Percentiles rank a stretch among this genome's conserved stretches.
phyloP scores from a whole-genome alignment of 2,329 filamentous ascomycete genomes.

The Neopestalotiopsis sp. region DNA sequence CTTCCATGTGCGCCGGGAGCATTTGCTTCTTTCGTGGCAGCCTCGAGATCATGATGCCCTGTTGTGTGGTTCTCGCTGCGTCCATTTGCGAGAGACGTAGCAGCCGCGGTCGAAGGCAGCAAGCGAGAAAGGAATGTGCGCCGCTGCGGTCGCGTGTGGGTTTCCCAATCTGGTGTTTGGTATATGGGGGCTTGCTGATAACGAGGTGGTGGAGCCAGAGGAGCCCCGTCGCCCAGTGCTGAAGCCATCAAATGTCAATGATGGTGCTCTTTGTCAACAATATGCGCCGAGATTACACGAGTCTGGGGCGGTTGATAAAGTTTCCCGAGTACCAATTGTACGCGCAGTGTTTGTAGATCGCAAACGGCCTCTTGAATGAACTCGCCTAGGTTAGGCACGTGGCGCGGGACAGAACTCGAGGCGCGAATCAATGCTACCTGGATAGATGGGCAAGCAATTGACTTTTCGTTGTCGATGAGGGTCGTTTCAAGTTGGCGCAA shows the following conservation, averaged over 20 bases:
- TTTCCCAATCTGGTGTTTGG: slow-evolving; percentile 25
- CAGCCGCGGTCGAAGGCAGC: background rate
- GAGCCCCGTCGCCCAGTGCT: background rate
- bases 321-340: background rate
- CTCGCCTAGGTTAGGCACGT: background rate
- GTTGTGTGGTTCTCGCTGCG: background rate
- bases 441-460: background rate
- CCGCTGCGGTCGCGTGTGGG: slow-evolving; percentile 15
- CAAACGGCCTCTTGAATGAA: too few species aligned
- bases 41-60: slow-evolving; percentile 8
- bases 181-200: slow-evolving; percentile 21
- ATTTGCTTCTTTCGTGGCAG: background rate
- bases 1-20: background rate
- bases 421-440: too few species aligned
- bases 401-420: background rate
- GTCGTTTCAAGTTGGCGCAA: background rate
- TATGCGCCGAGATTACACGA: background rate
- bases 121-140: slow-evolving; percentile 18
- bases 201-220: background rate
- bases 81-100: background rate
- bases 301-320: background rate
- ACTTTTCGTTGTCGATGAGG: background rate
- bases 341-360: background rate
- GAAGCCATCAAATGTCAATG: background rate
- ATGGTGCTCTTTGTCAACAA: background rate